Evolutionary conservation across 805 yeast species (phyloP).

Genomic region (Hanseniaspora pseudoguilliermondii): DNA sequence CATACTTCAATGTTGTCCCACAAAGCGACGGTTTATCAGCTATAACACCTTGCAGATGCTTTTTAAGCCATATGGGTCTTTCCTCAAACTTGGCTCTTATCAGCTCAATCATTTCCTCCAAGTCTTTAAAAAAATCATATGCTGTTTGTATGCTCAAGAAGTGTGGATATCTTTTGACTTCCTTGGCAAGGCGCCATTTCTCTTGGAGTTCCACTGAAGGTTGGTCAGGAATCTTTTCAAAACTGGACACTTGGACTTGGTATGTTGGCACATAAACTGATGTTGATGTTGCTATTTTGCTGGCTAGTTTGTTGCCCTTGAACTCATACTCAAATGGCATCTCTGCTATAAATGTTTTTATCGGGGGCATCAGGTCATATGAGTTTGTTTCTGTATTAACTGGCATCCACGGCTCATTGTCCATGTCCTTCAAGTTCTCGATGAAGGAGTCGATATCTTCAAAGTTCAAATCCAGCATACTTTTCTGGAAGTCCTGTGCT

Average conservation of each 20-base stretch:
- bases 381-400: conserved; percentile 16
- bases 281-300: conserved; percentile 20
- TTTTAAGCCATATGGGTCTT: conserved; percentile 78
- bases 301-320: conserved; percentile 43
- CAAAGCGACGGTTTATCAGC: conserved; percentile 24
- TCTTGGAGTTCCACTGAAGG: conserved; percentile 40
- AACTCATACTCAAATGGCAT: conserved; percentile 70
- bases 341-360: conserved; percentile 61
- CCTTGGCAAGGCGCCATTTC: conserved; percentile 32
- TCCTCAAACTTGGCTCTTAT: conserved; percentile 40
- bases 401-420: conserved; percentile 29
- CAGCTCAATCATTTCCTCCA: conserved; percentile 22
- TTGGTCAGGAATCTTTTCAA: conserved; percentile 34
- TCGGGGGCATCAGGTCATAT: conserved; percentile 71
- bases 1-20: conserved; percentile 39
- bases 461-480: conserved; percentile 26
- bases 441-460: conserved; percentile 23
- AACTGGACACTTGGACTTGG: conserved; percentile 39
- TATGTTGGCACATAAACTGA: conserved; percentile 29
- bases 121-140: conserved; percentile 24
- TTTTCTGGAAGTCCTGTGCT: conserved; percentile 26
- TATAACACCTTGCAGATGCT: conserved; percentile 47
- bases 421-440: conserved; percentile 29
- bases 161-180: conserved; percentile 25
- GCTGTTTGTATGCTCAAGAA: conserved; percentile 21